Percentiles rank a stretch among this genome's conserved stretches.
Evolutionary conservation across 148 eudicot genomes (phyloP).

Genomic region (Vaccinium vitisidaea): DNA sequence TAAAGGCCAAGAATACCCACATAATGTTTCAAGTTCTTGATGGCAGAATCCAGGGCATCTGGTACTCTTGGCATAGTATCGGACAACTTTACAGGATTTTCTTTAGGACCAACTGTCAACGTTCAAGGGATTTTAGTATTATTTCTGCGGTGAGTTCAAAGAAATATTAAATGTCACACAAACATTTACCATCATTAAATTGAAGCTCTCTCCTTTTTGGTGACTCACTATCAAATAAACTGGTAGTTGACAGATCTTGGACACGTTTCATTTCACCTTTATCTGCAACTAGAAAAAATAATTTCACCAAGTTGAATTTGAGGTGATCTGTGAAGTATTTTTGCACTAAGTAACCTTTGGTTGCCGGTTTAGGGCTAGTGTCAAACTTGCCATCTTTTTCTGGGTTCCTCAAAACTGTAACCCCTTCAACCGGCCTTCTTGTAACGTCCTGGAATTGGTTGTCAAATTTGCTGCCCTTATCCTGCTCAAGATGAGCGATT

Average conservation of each 20-base stretch:
- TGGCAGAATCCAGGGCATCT: conserved; percentile 9
- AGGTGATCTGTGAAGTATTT: not conserved
- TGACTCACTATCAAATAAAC: conserved; percentile 4
- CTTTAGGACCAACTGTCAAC: not conserved
- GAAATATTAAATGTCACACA: not conserved
- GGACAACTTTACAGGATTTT: not conserved
- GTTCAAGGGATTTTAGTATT: not conserved
- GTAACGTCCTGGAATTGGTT: conserved; percentile 14
- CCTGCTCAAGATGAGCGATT: not conserved
- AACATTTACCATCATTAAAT: conserved; percentile 8
- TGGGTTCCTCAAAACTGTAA: conserved; percentile 4
- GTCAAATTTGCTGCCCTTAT: not conserved
- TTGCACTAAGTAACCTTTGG: not conserved
- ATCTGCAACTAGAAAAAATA: not conserved
- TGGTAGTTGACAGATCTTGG: not conserved
- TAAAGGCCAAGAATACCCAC: too few species aligned
- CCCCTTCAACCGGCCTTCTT: conserved; percentile 23
- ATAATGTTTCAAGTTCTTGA: not conserved
- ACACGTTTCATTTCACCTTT: not conserved
- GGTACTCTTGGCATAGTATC: not conserved
- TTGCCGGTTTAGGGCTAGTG: not conserved
- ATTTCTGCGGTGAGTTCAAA: not conserved
- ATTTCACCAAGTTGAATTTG: not conserved
- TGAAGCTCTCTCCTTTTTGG: conserved; percentile 18
- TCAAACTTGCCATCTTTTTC: conserved; percentile 10